Conservation (phyloP, 2,329 filamentous ascomycete genomes). For the Beauveria bassiana region DNA sequence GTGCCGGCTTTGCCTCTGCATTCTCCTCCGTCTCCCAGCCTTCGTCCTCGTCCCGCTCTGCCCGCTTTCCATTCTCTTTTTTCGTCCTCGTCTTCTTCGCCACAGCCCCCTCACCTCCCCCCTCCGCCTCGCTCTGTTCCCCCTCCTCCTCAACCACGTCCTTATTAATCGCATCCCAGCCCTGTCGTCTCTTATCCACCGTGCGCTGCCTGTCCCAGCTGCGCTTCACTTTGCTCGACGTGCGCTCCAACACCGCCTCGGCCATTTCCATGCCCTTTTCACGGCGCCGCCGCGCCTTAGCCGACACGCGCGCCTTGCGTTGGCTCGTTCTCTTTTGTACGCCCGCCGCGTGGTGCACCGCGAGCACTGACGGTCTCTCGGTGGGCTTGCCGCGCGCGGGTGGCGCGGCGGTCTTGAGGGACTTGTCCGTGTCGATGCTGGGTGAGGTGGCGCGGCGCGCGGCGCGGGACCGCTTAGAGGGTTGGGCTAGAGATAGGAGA, state of each 20-base stretch:
- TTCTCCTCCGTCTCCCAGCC: conserved; percentile 29
- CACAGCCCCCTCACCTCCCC: conserved; percentile 17
- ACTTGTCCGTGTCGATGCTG: conserved; percentile 64
- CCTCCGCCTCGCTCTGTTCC: conserved; percentile 15
- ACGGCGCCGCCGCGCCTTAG: conserved; percentile 46
- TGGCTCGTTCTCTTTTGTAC: conserved; percentile 58
- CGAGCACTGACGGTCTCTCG: conserved; percentile 58
- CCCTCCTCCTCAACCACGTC: conserved; percentile 19
- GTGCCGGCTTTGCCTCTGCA: not conserved
- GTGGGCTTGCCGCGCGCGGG: conserved; percentile 30
- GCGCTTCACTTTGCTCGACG: conserved; percentile 45
- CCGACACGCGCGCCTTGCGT: conserved; percentile 46
- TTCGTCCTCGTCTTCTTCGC: conserved; percentile 16
- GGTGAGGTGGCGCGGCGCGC: conserved; percentile 66
- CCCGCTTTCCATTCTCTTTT: conserved; percentile 15
- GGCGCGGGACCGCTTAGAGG: conserved; percentile 64
- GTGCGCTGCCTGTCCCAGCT: conserved; percentile 42
- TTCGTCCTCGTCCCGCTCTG: conserved; percentile 15
- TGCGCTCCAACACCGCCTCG: conserved; percentile 52
- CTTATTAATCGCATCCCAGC: conserved; percentile 54
- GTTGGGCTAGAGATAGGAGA: conserved; percentile 32
- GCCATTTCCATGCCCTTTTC: conserved; percentile 53
- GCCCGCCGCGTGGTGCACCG: conserved; percentile 58
- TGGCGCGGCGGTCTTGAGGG: conserved; percentile 51
- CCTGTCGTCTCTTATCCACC: conserved; percentile 42